phyloP scores from a whole-genome alignment of 352 stramenopile genomes.

The Phytophthora ohioensis region DNA sequence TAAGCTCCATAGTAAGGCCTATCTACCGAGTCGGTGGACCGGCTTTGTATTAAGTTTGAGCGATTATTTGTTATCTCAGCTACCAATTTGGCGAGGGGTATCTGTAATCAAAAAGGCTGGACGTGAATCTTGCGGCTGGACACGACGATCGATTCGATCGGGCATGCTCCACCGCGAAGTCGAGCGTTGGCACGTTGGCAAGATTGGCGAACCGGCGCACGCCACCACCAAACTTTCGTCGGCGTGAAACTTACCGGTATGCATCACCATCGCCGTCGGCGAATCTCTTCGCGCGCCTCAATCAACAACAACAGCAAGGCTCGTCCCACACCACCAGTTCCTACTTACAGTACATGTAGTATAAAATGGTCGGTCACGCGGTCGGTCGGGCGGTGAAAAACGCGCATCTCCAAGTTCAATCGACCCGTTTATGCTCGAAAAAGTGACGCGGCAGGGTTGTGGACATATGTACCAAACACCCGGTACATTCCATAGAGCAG shows the following conservation, averaged over 20 bases:
- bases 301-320: not conserved
- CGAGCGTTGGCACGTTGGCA: not conserved
- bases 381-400: slow-evolving; percentile 27
- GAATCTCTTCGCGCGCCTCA: slow-evolving; percentile 1
- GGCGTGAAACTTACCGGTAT: not conserved
- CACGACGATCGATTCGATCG: not conserved
- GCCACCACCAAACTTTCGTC: not conserved
- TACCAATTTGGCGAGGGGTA: too few species aligned
- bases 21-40: too few species aligned
- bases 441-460: slow-evolving; percentile 28
- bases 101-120: slow-evolving; percentile 1
- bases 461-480: not conserved
- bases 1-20: too few species aligned
- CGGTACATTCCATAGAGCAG: slow-evolving; percentile 1
- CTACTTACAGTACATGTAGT: too few species aligned
- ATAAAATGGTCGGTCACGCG: slow-evolving; percentile 16
- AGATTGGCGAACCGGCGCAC: not conserved
- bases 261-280: not conserved
- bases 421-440: slow-evolving; percentile 1
- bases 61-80: too few species aligned
- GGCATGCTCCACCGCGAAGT: not conserved
- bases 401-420: slow-evolving; percentile 36
- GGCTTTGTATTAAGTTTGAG: too few species aligned
- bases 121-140: slow-evolving; percentile 13
- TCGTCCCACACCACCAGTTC: slow-evolving; percentile 9